Conservation (phyloP, 192 early-diverging fungal genomes). For the Phycomyces nitens region DNA sequence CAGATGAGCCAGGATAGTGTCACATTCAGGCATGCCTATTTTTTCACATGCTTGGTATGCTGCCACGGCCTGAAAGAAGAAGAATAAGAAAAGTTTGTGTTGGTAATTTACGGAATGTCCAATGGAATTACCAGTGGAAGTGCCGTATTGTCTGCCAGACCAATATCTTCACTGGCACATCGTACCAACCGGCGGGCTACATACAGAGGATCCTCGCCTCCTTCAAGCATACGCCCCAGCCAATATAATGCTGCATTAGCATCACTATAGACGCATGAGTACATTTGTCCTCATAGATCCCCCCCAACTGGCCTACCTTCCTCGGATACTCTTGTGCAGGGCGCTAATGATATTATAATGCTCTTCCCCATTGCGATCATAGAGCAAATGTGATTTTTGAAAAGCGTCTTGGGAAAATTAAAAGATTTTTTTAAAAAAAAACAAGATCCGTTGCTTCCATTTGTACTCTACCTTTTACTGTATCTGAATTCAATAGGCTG, state of each 20-base stretch:
- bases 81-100: neutral
- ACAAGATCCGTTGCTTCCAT: neutral
- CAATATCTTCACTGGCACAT: conserved; percentile 86
- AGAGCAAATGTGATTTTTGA: conserved; percentile 76
- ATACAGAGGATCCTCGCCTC: conserved; percentile 90
- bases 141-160: conserved; percentile 76
- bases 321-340: conserved; percentile 86
- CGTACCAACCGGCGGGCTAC: conserved; percentile 73
- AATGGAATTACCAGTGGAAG: conserved; percentile 55
- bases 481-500: conserved; percentile 38
- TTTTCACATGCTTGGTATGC: conserved; percentile 81
- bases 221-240: conserved; percentile 86
- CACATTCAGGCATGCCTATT: conserved; percentile 93
- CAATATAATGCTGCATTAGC: conserved; percentile 80
- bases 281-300: no score
- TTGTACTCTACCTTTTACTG: conserved; percentile 47
- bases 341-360: conserved; percentile 92
- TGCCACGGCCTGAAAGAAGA: conserved; percentile 52
- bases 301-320: conserved; percentile 55
- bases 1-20: conserved; percentile 76
- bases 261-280: conserved; percentile 42
- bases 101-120: neutral
- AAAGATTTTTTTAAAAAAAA: neutral
- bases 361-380: conserved; percentile 81
- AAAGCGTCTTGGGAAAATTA: conserved; percentile 46